Percentiles rank a stretch among this genome's conserved stretches.
Conservation (phyloP, 371 early-diverging fungal genomes). For the Fennellomyces sp. region DNA sequence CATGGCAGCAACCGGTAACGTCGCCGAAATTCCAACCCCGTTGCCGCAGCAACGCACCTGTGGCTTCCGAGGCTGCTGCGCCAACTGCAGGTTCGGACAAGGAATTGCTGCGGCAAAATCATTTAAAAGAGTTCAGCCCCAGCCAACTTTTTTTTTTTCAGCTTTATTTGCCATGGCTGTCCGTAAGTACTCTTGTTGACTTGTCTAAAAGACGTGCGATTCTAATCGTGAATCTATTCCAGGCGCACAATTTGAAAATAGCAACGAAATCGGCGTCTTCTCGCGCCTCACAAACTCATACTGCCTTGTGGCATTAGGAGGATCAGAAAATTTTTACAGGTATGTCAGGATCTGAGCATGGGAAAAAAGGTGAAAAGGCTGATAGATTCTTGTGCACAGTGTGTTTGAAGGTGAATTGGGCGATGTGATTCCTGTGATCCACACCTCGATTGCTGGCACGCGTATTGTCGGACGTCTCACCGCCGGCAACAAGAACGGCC, state of each 20-base stretch:
- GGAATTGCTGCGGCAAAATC: too few relatives aligned
- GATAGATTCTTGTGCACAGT: slow-evolving; percentile 47
- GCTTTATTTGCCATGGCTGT: slow-evolving; percentile 32
- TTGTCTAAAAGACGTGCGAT: neutral
- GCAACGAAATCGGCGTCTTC: slow-evolving; percentile 99
- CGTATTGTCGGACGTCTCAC: slow-evolving; percentile 97
- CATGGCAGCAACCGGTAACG: too few relatives aligned
- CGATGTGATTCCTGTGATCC: slow-evolving; percentile 98
- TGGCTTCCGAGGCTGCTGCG: too few relatives aligned
- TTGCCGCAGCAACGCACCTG: too few relatives aligned
- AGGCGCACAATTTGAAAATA: slow-evolving; percentile 99
- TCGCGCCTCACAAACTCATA: slow-evolving; percentile 98
- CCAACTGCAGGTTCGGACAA: too few relatives aligned
- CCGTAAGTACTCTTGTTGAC: slow-evolving; percentile 29
- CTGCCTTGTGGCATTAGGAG: slow-evolving; percentile 98
- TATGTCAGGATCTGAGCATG: slow-evolving; percentile 28
- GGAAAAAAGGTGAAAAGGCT: neutral
- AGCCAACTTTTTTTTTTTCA: slow-evolving; percentile 1
- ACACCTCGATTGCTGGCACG: slow-evolving; percentile 98
- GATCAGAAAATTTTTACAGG: slow-evolving; percentile 98
- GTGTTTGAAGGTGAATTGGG: slow-evolving; percentile 94
- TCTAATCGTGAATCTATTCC: neutral
- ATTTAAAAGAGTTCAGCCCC: too few relatives aligned
- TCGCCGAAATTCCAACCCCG: too few relatives aligned
- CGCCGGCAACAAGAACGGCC: slow-evolving; percentile 96